Evolutionary conservation across 805 yeast species (phyloP).

Genomic region (Metschnikowia corniflorae): DNA sequence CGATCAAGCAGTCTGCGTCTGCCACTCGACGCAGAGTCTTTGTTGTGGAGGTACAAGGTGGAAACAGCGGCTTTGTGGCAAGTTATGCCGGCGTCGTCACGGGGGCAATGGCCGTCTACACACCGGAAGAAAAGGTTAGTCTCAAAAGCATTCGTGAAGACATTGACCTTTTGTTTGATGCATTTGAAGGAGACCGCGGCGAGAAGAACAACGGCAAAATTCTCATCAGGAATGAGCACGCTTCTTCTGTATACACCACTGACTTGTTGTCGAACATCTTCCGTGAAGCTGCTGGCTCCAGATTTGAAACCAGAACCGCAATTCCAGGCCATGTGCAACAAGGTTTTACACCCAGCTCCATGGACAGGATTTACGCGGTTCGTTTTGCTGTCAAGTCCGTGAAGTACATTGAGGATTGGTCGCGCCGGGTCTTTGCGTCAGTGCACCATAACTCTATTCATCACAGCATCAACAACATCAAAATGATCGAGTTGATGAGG

Average conservation of each 20-base stretch:
- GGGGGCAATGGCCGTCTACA: constrained; percentile 89
- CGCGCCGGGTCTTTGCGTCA: constrained; percentile 17
- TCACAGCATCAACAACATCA: constrained; percentile 20
- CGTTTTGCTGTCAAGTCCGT: constrained; percentile 88
- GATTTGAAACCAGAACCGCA: constrained; percentile 89
- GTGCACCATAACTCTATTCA: constrained; percentile 18
- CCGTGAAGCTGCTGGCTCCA: constrained; percentile 69
- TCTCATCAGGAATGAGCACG: constrained; percentile 76
- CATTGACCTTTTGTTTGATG: constrained; percentile 50
- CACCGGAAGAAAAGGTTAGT: constrained; percentile 84
- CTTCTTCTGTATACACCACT: constrained; percentile 79
- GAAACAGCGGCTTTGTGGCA: constrained; percentile 92
- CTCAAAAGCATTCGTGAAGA: constrained; percentile 19
- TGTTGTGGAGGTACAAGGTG: constrained; percentile 98
- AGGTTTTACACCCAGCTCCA: constrained; percentile 92
- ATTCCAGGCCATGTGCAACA: constrained; percentile 98
- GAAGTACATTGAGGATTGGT: constrained; percentile 66
- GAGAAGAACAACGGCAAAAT: constrained; percentile 81
- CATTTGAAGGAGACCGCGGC: constrained; percentile 72
- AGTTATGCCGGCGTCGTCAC: constrained; percentile 78
- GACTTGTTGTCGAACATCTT: constrained; percentile 80
- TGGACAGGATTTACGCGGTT: constrained; percentile 87
- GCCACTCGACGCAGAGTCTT: constrained; percentile 92
- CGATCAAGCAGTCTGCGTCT: constrained; percentile 90
- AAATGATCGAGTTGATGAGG: constrained; percentile 19